Evolutionary conservation across 2,329 filamentous ascomycete genomes (phyloP), one percentile per base, ranked within the genome.

Genomic region (Emmonsia crescens): DNA sequence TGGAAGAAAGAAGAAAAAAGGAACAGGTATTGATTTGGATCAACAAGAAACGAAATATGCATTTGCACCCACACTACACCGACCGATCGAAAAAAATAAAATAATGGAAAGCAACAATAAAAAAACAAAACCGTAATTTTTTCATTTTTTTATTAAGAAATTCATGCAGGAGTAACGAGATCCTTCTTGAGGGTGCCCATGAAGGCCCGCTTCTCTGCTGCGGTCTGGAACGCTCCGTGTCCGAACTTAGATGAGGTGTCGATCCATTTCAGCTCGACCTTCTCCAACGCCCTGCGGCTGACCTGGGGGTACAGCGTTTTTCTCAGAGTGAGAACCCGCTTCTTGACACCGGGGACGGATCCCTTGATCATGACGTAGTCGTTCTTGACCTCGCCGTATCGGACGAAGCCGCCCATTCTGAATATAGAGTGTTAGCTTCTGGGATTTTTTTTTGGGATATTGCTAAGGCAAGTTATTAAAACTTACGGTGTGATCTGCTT

Each of bases 261-360:
- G 89, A 99, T 99, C 94, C 94, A 99, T 84, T 99, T 99, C 84
- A 99, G 89, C 77, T 93, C 90, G 79, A 97, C 89, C 90, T 99
- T 97, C 89, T 99, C 94, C 76, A 96, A 85, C 62, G 94, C 90
- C 79, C 88, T 91, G 78, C 94, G 86, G 76, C 89, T 96, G 73
- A 92, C 97, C 86, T 99, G 94, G 66, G 83, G 85, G 86, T 94
- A 97, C 86, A 99, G 94, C 71, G 93, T 95, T 86, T 97, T 99
- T 80, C 94, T 89, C 74, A 99, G 89, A 71, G 94, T 99, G 84
- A 97, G 89, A 78, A 99, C 87, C 78, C 94, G 88, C 92, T 99
- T 99, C 92, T 97, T 97, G 77, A 91, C 87, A 88, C 94, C 94
- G 67, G 94, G 94, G 72, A 96, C 85, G 71, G 91, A 96, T 74